phyloP scores from a whole-genome alignment of 768 basidiomycete genomes.

The Rhodotorula taiwanensis region DNA sequence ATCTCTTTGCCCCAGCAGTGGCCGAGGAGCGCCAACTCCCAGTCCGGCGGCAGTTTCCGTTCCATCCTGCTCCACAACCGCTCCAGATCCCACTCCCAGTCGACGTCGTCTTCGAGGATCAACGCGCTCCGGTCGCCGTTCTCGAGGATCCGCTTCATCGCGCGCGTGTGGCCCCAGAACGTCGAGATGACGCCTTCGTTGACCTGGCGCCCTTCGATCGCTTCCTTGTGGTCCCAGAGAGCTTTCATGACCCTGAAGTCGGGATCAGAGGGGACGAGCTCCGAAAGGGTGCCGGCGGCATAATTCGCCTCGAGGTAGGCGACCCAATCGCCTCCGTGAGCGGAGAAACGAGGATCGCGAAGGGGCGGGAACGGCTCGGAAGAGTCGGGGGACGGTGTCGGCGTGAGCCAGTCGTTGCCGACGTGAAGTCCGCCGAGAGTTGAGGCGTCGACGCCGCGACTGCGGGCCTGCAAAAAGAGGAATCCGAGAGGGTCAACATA shows the following conservation, averaged over 20 bases:
- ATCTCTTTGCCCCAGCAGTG: conserved; percentile 42
- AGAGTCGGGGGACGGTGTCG: conserved; percentile 4
- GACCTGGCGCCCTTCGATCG: conserved; percentile 34
- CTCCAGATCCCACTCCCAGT: conserved; percentile 42
- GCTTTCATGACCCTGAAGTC: conserved; percentile 24
- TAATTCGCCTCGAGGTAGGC: conserved; percentile 32
- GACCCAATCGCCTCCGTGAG: conserved; percentile 34
- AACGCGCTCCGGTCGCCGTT: conserved; percentile 35
- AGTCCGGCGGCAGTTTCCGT: conserved; percentile 31
- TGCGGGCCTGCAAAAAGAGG: conserved; percentile 2
- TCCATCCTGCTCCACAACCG: conserved; percentile 39
- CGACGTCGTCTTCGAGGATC: conserved; percentile 41
- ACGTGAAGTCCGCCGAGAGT: conserved; percentile 29
- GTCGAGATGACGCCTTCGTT: conserved; percentile 40
- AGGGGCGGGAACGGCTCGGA: conserved; percentile 13
- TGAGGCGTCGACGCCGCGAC: neutral
- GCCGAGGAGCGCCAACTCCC: conserved; percentile 36
- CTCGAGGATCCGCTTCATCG: conserved; percentile 36
- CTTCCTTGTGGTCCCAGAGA: conserved; percentile 37
- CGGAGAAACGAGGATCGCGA: neutral
- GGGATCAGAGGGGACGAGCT: conserved; percentile 22
- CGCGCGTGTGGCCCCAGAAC: conserved; percentile 39
- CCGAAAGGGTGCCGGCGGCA: conserved; percentile 9
- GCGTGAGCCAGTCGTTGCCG: conserved; percentile 34
- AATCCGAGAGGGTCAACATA: neutral